Conservation (phyloP, 192 early-diverging fungal species). For the Blastocladiella britannica region DNA sequence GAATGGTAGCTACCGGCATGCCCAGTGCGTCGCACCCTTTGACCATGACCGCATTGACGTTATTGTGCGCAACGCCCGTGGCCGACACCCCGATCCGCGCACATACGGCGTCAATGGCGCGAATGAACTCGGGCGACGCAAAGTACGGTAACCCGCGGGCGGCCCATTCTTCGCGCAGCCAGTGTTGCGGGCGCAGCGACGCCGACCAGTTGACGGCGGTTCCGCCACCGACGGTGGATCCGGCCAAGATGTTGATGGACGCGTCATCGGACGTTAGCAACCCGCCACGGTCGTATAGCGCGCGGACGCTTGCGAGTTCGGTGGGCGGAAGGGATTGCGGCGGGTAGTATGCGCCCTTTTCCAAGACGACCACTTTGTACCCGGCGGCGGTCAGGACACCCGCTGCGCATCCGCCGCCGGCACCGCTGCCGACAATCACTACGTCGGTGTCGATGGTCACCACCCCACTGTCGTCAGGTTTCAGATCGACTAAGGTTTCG, state of each 20-base stretch:
- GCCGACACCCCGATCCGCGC: slow-evolving; percentile 31
- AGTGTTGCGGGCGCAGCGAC: slow-evolving; percentile 31
- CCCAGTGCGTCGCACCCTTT: slow-evolving; percentile 50
- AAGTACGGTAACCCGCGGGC: slow-evolving; percentile 38
- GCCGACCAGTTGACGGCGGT: slow-evolving; percentile 48
- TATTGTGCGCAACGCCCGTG: slow-evolving; percentile 34
- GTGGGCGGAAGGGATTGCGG: slow-evolving; percentile 25
- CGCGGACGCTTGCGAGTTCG: slow-evolving; percentile 24
- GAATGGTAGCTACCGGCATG: slow-evolving; percentile 24
- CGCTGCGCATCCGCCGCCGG: slow-evolving; percentile 45
- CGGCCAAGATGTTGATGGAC: slow-evolving; percentile 29
- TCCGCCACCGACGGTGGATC: slow-evolving; percentile 52
- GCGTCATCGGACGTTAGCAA: slow-evolving; percentile 26
- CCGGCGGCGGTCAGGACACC: slow-evolving; percentile 41
- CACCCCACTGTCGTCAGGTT: slow-evolving; percentile 10
- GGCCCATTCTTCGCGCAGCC: slow-evolving; percentile 54
- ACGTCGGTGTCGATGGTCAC: slow-evolving; percentile 24
- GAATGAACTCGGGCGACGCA: slow-evolving; percentile 19
- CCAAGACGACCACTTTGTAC: slow-evolving; percentile 44
- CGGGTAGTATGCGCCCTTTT: slow-evolving; percentile 42
- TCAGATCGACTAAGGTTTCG: slow-evolving; percentile 26
- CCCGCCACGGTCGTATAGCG: slow-evolving; percentile 33
- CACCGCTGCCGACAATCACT: slow-evolving; percentile 46
- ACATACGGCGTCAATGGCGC: slow-evolving; percentile 31
- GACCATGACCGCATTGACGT: slow-evolving; percentile 32